Conservation (phyloP, 305 asterid genomes). For the Fraxinus floribunda region DNA sequence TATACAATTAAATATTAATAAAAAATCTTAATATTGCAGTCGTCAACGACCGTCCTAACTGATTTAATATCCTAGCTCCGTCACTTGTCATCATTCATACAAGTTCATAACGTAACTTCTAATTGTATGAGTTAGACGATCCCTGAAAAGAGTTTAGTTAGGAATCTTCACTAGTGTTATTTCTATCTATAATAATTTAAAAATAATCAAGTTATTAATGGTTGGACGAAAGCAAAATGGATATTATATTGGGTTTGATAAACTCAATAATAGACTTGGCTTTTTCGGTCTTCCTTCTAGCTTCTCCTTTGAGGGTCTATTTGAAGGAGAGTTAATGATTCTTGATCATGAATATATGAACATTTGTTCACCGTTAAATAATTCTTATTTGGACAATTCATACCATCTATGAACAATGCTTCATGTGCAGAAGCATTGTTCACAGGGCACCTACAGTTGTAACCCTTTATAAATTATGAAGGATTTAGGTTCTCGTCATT, state of each 20-base stretch:
- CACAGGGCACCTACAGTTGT: too few relatives aligned
- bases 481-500: background rate
- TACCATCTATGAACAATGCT: too few relatives aligned
- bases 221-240: background rate
- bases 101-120: background rate
- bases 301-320: background rate
- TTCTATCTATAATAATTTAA: too few relatives aligned
- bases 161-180: too few relatives aligned
- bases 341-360: background rate
- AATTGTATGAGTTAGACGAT: background rate
- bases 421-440: too few relatives aligned
- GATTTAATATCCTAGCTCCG: too few relatives aligned
- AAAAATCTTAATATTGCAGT: too few relatives aligned
- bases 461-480: background rate
- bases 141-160: background rate
- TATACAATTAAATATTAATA: too few relatives aligned
- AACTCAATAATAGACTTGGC: background rate
- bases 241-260: background rate
- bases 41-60: too few relatives aligned
- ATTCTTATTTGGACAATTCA: too few relatives aligned
- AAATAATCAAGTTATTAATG: background rate
- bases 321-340: too few relatives aligned
- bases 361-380: too few relatives aligned
- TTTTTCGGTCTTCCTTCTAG: background rate
- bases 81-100: background rate